A percentile compares a stretch with the other conserved stretches of the same genome.
Evolutionary conservation across 2,329 filamentous ascomycete genomes (phyloP).

Genomic region (Penicillium sp.): DNA sequence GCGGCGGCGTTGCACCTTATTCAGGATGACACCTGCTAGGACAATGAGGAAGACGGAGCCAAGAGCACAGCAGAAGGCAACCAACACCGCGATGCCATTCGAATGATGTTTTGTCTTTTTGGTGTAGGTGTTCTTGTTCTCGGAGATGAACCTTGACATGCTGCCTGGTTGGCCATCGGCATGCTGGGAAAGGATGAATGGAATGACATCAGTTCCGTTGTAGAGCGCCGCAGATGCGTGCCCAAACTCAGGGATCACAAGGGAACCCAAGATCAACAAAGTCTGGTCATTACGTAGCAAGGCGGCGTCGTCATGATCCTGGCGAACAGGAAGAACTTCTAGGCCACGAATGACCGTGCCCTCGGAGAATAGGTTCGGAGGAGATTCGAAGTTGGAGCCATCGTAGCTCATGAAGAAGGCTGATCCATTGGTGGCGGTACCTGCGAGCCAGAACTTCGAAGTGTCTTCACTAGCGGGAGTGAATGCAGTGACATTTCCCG

Average conservation of each 20-base stretch:
- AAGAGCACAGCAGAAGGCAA: conserved; percentile 47
- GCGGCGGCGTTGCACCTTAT: conserved; percentile 46
- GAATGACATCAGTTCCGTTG: conserved; percentile 73
- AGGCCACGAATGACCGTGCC: conserved; percentile 71
- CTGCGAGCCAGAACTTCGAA: conserved; percentile 76
- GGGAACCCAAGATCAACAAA: conserved; percentile 78
- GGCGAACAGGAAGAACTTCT: conserved; percentile 71
- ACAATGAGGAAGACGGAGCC: conserved; percentile 49
- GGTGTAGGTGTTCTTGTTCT: conserved; percentile 72
- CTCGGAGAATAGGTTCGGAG: conserved; percentile 59
- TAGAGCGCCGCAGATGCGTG: conserved; percentile 81
- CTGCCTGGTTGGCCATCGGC: conserved; percentile 64
- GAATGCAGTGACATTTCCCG: conserved; percentile 74
- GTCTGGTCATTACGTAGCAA: conserved; percentile 65
- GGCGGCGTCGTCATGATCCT: conserved; percentile 61
- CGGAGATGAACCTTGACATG: conserved; percentile 77
- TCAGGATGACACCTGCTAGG: conserved; percentile 46
- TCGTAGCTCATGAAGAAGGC: conserved; percentile 81
- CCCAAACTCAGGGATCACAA: conserved; percentile 72
- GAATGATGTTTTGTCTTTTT: conserved; percentile 45
- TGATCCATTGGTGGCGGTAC: conserved; percentile 63
- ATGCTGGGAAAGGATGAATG: conserved; percentile 75
- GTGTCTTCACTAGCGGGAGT: conserved; percentile 68
- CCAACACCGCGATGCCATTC: conserved; percentile 45
- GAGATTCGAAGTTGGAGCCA: conserved; percentile 64